Conservation (phyloP, 129 eudicot genomes). For the Flaveria sonorensis region DNA sequence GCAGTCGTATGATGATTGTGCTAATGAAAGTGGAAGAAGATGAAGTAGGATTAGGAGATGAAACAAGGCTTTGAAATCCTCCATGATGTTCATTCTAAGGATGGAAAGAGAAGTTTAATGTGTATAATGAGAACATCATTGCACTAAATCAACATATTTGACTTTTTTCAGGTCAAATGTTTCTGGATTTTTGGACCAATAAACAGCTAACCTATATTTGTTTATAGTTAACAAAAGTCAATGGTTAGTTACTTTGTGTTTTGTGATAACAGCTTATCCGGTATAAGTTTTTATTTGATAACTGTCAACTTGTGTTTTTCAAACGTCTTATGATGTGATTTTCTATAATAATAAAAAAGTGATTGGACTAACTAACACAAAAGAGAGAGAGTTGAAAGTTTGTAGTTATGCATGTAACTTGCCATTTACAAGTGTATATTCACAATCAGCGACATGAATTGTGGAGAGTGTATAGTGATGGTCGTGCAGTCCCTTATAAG, state of each 20-base stretch:
- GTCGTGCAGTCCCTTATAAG: too few relatives aligned
- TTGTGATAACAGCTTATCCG: background rate
- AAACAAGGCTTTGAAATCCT: background rate
- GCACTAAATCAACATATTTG: constrained; percentile 32
- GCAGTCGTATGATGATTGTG: background rate
- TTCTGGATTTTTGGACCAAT: constrained; percentile 34
- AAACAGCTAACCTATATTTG: constrained; percentile 32
- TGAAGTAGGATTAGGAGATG: constrained; percentile 8
- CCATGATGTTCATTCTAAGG: constrained; percentile 6
- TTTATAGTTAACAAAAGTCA: constrained; percentile 31
- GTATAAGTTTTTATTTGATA: background rate
- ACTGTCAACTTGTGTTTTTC: constrained; percentile 6
- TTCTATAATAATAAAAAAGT: background rate
- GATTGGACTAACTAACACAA: background rate
- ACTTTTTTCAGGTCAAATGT: constrained; percentile 37
- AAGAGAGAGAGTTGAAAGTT: too few relatives aligned
- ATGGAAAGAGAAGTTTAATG: constrained; percentile 25
- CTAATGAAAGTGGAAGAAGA: background rate
- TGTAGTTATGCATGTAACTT: too few relatives aligned
- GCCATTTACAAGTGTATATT: too few relatives aligned
- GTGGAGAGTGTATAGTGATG: too few relatives aligned
- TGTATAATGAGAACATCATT: constrained; percentile 19
- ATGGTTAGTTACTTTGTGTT: background rate
- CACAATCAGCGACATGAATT: too few relatives aligned
- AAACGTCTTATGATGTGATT: background rate